phyloP scores from a whole-genome alignment of 2,329 filamentous ascomycete genomes.

The Berkeleyomyces rouxiae region DNA sequence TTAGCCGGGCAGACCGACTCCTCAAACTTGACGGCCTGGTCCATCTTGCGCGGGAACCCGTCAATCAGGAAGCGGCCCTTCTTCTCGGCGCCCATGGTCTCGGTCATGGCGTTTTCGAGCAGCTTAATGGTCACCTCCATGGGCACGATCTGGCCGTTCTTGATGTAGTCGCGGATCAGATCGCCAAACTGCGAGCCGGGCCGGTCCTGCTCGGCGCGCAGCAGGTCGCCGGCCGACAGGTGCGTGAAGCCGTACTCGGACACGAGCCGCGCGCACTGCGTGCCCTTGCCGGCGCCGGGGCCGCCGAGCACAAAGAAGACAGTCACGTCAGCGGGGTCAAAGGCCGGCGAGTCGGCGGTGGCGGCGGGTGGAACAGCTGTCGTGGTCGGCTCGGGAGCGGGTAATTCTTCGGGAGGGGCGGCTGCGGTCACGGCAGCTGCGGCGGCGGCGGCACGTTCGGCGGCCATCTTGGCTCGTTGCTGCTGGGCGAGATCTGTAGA shows the following conservation, averaged over 20 bases:
- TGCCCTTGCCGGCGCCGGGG: slow-evolving; percentile 90
- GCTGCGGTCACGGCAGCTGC: neutral
- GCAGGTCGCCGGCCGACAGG: slow-evolving; percentile 79
- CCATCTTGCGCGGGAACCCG: slow-evolving; percentile 91
- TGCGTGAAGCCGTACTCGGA: slow-evolving; percentile 81
- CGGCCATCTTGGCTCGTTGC: slow-evolving; percentile 9
- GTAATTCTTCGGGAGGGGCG: slow-evolving; percentile 20
- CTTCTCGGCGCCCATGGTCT: slow-evolving; percentile 35
- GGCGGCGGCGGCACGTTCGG: slow-evolving; percentile 7
- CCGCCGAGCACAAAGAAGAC: slow-evolving; percentile 94
- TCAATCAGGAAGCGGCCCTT: slow-evolving; percentile 60
- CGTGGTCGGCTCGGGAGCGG: slow-evolving; percentile 52
- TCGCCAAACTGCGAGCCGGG: slow-evolving; percentile 76
- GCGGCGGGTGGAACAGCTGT: neutral
- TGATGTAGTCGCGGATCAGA: slow-evolving; percentile 86
- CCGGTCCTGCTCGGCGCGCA: slow-evolving; percentile 84
- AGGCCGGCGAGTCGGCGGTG: slow-evolving; percentile 39
- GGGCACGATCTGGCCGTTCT: slow-evolving; percentile 89
- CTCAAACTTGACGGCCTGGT: slow-evolving; percentile 92
- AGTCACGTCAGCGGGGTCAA: slow-evolving; percentile 62
- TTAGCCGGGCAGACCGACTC: slow-evolving; percentile 66
- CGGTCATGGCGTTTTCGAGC: slow-evolving; percentile 82
- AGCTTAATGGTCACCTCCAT: slow-evolving; percentile 94
- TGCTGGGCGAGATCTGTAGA: slow-evolving; percentile 8
- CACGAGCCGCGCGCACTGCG: slow-evolving; percentile 81